Conservation (phyloP, 2,329 filamentous ascomycete genomes). For the Biscogniauxia marginata region DNA sequence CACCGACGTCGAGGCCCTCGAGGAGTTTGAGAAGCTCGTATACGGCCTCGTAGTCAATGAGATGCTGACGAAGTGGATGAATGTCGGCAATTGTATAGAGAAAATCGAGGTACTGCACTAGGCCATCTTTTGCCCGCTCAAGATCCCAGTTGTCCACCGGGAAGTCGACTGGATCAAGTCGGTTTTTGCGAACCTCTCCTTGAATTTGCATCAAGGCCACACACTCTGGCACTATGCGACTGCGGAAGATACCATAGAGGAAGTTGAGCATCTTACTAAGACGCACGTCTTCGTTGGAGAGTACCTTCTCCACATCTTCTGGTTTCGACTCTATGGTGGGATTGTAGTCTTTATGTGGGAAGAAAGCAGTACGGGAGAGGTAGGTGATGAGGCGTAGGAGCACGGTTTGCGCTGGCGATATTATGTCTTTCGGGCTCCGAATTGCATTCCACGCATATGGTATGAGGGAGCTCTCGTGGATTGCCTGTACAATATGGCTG, state of each 20-base stretch:
- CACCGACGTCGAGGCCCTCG: slow-evolving; percentile 81
- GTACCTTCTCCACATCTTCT: slow-evolving; percentile 23
- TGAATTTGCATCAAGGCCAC: slow-evolving; percentile 93
- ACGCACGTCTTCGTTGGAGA: slow-evolving; percentile 51
- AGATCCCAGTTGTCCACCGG: slow-evolving; percentile 96
- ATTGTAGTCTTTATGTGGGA: slow-evolving; percentile 38
- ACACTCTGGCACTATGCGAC: slow-evolving; percentile 89
- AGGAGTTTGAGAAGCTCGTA: slow-evolving; percentile 87
- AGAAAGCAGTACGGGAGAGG: slow-evolving; percentile 68
- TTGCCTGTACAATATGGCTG: slow-evolving; percentile 90
- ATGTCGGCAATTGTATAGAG: slow-evolving; percentile 87
- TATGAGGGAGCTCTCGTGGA: slow-evolving; percentile 84
- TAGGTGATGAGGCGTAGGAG: slow-evolving; percentile 87
- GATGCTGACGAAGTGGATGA: slow-evolving; percentile 74
- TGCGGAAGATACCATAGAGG: slow-evolving; percentile 88
- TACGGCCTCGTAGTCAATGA: slow-evolving; percentile 89
- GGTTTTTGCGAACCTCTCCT: slow-evolving; percentile 78
- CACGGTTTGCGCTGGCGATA: slow-evolving; percentile 91
- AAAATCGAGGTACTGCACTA: slow-evolving; percentile 93
- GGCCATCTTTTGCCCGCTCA: slow-evolving; percentile 92
- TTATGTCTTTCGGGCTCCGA: slow-evolving; percentile 90
- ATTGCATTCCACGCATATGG: slow-evolving; percentile 92
- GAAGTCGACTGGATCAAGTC: slow-evolving; percentile 79
- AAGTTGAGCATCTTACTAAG: slow-evolving; percentile 74
- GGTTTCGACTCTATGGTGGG: slow-evolving; percentile 24